Percentiles rank a stretch among this genome's conserved stretches.
These are phyloP conservation scores for Tillandsia leiboldiana DNA, from an alignment of 176 grass and related monocot species.

Conservation along the genomic window DNA sequence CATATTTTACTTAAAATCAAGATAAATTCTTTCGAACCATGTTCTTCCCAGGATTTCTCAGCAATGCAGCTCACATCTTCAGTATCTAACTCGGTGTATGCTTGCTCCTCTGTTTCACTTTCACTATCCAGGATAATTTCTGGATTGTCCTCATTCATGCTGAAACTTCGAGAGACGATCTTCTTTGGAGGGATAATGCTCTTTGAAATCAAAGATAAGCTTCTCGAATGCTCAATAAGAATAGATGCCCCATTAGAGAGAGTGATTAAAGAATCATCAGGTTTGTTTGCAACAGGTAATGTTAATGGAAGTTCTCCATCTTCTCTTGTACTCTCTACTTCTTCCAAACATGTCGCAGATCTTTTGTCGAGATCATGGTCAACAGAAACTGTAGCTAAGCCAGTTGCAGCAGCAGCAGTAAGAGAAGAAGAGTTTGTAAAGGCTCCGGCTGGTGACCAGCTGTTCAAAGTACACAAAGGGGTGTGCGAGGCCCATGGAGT, in stretches of 20 bases:
- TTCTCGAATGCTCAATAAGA: slow-evolving; percentile 62
- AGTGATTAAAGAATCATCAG: slow-evolving; percentile 23
- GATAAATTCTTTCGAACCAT: slow-evolving; percentile 64
- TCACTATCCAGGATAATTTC: slow-evolving; percentile 78
- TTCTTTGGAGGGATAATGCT: slow-evolving; percentile 54
- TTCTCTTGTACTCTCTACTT: slow-evolving; percentile 66
- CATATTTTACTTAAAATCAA: slow-evolving; percentile 56
- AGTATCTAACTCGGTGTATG: slow-evolving; percentile 33
- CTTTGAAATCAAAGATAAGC: slow-evolving; percentile 81
- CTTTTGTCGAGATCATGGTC: slow-evolving; percentile 58
- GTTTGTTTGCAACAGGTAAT: slow-evolving; percentile 21
- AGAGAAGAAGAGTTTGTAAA: slow-evolving; percentile 35
- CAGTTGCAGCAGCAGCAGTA: slow-evolving; percentile 20
- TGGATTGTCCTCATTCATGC: slow-evolving; percentile 55
- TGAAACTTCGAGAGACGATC: slow-evolving; percentile 39
- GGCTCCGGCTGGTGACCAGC: slow-evolving; percentile 55
- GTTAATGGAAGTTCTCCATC: slow-evolving; percentile 70
- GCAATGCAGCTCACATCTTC: slow-evolving; percentile 23
- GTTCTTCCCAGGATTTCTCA: slow-evolving; percentile 59
- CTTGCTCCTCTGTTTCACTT: slow-evolving; percentile 55
- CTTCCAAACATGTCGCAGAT: slow-evolving; percentile 73
- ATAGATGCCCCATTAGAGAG: slow-evolving; percentile 31
- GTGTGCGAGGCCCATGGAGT: slow-evolving; percentile 68
- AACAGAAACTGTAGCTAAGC: slow-evolving; percentile 40
- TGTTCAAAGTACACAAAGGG: slow-evolving; percentile 62